phyloP scores from a whole-genome alignment of 106 monocot species.

The Acorus gramineus region DNA sequence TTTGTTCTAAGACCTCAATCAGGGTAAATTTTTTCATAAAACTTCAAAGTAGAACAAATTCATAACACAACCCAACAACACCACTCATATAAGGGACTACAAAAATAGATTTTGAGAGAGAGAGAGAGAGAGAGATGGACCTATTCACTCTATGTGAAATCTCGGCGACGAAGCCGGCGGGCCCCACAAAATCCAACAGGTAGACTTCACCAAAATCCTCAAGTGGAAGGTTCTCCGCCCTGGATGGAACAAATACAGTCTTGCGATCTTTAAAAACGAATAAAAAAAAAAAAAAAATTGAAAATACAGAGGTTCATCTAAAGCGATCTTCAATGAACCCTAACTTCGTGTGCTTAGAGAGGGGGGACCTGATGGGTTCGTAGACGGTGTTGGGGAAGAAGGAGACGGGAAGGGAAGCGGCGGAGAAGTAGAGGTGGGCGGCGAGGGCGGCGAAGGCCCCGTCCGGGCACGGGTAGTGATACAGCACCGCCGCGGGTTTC shows the following conservation, averaged over 20 bases:
- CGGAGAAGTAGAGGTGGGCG: slow-evolving; percentile 90
- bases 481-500: slow-evolving; percentile 51
- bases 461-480: slow-evolving; percentile 93
- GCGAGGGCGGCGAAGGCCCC: slow-evolving; percentile 91
- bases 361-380: slow-evolving; percentile 64
- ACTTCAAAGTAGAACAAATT: too few species aligned
- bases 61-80: not conserved
- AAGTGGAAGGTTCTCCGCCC: slow-evolving; percentile 40
- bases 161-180: slow-evolving; percentile 61
- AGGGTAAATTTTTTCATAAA: too few species aligned
- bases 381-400: slow-evolving; percentile 94
- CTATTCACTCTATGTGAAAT: slow-evolving; percentile 65
- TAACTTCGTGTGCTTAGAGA: not conserved
- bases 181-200: slow-evolving; percentile 83
- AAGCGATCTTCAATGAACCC: too few species aligned
- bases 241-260: slow-evolving; percentile 9
- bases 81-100: not conserved
- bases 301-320: too few species aligned
- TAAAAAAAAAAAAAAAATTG: not conserved
- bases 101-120: not conserved
- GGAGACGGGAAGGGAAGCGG: slow-evolving; percentile 40
- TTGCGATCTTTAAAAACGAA: not conserved
- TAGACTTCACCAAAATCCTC: slow-evolving; percentile 69
- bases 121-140: slow-evolving; percentile 13
- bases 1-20: too few species aligned